Evolutionary conservation across 1,139 yeast genomes (phyloP), one percentile per base, ranked within the genome.

Genomic region (Magnusiomyces ingens): DNA sequence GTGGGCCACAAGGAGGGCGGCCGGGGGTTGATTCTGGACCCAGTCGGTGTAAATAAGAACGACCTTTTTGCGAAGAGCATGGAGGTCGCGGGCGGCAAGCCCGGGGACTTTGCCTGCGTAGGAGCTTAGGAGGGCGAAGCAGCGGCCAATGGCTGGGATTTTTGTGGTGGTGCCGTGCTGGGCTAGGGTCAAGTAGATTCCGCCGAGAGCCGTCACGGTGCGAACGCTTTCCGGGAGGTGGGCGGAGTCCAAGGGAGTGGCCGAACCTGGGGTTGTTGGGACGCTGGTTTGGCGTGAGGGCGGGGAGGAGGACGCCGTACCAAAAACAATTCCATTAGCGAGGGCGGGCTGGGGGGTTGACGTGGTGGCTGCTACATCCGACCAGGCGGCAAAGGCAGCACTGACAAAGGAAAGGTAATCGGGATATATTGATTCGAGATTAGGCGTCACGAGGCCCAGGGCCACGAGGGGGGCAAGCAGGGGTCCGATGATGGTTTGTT

Each of bases 401-500:
- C 36, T 38, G 15, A 45, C 19, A 19, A 45, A 45, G 12, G 48
- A 45, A 19, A 45, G 48, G 32, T 45, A 45, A 19, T 45, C 48
- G 5, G 48, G 48, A 17, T 45, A 45, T 15, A 45, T 18, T 8
- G 41, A 17, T 19, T 45, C 48, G 26, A 45, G 19, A n/a, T 32
- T 45, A 2, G 40, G 48, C 3, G 48, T 19, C 10, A 45, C 36
- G 19, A 45, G 17, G 18, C 19, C 19, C 13, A 45, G 18, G n/a
- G 45, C 5, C n/a, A 18, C 45, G n/a, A 18, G n/a, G 11, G 22
- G 21, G 5, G 45, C 15, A 41, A 41, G 45, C 19, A n/a, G 22
- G n/a, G 22, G 45, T 11, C 32, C 32, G 32, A 26, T 26, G 32
- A 26, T 26, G 32, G 32, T 26, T 26, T 26, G 32, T 26, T 26